phyloP scores from a whole-genome alignment of 108 stramenopile genomes.

The Cyclotella atomus region DNA sequence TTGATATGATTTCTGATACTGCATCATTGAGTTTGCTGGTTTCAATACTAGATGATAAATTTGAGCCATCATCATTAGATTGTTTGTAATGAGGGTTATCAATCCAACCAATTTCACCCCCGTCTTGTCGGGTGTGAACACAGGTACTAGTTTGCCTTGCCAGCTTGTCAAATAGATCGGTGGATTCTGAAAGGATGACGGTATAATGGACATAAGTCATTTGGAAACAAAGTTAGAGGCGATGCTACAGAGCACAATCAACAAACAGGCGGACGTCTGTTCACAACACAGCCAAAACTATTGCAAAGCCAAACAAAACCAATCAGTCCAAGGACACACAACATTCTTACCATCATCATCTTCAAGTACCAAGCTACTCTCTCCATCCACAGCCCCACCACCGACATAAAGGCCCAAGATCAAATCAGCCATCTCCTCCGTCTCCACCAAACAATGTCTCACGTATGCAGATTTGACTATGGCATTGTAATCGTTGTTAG shows the following conservation, averaged over 20 bases:
- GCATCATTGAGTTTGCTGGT: constrained; percentile 45
- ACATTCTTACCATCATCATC: background rate
- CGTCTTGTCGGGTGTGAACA: constrained; percentile 53
- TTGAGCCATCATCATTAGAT: constrained; percentile 3
- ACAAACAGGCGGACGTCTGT: too few species aligned
- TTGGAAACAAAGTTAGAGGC: too few species aligned
- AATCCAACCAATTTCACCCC: constrained; percentile 64
- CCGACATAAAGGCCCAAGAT: constrained; percentile 49
- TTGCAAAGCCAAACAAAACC: too few species aligned
- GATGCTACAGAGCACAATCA: too few species aligned
- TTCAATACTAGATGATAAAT: constrained; percentile 41
- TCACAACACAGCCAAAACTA: too few species aligned
- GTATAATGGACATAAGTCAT: too few species aligned
- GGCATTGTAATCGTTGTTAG: constrained; percentile 53
- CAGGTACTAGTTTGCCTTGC: constrained; percentile 63
- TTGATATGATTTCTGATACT: constrained; percentile 64
- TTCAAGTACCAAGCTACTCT: background rate
- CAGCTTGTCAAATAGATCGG: constrained; percentile 64
- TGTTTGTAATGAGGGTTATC: constrained; percentile 33
- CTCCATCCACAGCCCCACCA: constrained; percentile 10
- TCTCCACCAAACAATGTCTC: constrained; percentile 76
- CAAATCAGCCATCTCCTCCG: constrained; percentile 72
- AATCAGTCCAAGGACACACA: too few species aligned
- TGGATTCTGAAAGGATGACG: background rate
- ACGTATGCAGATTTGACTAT: constrained; percentile 47